Conservation (phyloP, 1,139 yeast species). For the Geotrichum citri-aurantii region DNA sequence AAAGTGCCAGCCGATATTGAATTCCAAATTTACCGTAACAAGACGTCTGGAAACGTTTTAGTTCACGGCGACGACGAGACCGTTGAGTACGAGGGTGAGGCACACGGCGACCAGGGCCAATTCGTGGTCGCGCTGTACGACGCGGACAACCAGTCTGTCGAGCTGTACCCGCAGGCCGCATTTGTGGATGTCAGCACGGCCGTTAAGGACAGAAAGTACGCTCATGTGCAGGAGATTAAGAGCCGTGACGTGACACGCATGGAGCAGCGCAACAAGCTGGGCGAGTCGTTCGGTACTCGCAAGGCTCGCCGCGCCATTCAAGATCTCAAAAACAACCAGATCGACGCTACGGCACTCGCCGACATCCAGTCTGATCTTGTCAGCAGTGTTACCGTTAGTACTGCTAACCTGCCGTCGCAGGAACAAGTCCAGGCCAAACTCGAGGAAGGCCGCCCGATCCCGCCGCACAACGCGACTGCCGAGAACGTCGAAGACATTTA, state of each 20-base stretch:
- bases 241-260: constrained; percentile 36
- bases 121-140: constrained; percentile 54
- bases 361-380: constrained; percentile 75
- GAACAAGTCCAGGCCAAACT: constrained; percentile 51
- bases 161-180: constrained; percentile 54
- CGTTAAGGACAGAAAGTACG: constrained; percentile 29
- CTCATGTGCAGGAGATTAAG: constrained; percentile 60
- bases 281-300: constrained; percentile 96
- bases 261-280: constrained; percentile 72
- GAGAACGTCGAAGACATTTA: constrained; percentile 77
- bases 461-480: constrained; percentile 68
- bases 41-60: constrained; percentile 40
- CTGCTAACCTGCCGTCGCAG: constrained; percentile 67
- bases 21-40: constrained; percentile 53
- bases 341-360: constrained; percentile 75
- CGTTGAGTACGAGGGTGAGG: constrained; percentile 66
- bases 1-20: constrained; percentile 52
- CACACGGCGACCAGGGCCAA: constrained; percentile 31
- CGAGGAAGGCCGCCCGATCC: constrained; percentile 73
- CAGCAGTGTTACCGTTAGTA: constrained; percentile 66
- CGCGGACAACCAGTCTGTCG: constrained; percentile 51
- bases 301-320: constrained; percentile 88
- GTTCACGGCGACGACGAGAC: constrained; percentile 72
- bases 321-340: constrained; percentile 72
- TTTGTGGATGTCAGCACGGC: constrained; percentile 49